Conservation (phyloP, 2,329 filamentous ascomycete genomes). For the Nannizzia gypsea region DNA sequence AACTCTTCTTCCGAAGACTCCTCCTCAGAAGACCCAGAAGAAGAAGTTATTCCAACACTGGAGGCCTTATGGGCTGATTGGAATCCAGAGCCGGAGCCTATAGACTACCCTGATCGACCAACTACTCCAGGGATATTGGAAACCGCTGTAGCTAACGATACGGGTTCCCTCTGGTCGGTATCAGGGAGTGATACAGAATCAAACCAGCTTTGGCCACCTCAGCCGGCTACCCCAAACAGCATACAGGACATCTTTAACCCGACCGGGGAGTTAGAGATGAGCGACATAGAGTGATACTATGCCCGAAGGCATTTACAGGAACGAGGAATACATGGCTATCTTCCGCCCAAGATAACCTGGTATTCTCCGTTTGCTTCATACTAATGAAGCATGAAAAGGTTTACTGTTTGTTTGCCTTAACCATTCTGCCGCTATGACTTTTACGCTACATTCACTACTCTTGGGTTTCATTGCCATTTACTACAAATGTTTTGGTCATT, state of each 20-base stretch:
- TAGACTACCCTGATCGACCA: not conserved
- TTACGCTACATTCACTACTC: no score
- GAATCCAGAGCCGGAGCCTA: not conserved
- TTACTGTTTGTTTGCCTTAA: no score
- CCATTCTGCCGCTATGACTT: no score
- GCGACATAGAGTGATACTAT: not conserved
- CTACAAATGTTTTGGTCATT: not conserved
- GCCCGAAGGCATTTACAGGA: no score
- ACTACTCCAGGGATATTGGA: slow-evolving; percentile 1
- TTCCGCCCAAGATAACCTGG: no score
- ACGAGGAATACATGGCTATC: no score
- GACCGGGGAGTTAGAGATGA: not conserved
- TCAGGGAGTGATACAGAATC: not conserved
- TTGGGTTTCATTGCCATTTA: not conserved
- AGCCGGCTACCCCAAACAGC: not conserved
- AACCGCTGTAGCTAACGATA: not conserved
- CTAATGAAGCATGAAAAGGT: no score
- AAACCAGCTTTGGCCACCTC: not conserved
- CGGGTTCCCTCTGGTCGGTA: not conserved
- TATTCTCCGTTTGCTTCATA: no score
- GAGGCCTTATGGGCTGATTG: not conserved
- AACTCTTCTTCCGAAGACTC: not conserved
- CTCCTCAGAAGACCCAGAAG: not conserved
- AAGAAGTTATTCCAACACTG: not conserved
- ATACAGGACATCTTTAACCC: not conserved